Conservation (phyloP, 371 early-diverging fungal genomes). For the Fennellomyces sp. region DNA sequence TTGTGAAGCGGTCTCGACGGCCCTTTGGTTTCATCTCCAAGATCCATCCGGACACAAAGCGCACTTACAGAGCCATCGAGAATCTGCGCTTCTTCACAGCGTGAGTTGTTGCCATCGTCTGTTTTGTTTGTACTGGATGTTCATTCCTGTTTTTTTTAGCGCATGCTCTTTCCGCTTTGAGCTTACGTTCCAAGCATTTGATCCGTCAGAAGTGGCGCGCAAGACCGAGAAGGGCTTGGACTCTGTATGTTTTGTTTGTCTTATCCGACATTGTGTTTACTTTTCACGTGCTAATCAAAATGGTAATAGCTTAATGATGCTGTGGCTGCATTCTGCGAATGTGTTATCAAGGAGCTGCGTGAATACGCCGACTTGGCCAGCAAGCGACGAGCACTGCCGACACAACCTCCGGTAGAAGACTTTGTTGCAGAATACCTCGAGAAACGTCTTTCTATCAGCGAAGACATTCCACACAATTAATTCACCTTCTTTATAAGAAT, state of each 20-base stretch:
- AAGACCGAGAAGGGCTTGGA: conserved; percentile 39
- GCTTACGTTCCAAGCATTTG: conserved; percentile 52
- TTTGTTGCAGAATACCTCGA: conserved; percentile 19
- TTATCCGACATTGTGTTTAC: neutral
- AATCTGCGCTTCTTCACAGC: conserved; percentile 66
- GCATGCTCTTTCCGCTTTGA: conserved; percentile 68
- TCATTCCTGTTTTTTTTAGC: conserved; percentile 19
- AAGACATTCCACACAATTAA: neutral
- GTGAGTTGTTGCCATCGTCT: too few species aligned
- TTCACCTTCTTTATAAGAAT: too few species aligned
- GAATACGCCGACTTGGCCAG: conserved; percentile 13
- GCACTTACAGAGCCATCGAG: conserved; percentile 65
- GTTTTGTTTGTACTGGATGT: neutral
- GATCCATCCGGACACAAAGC: conserved; percentile 55
- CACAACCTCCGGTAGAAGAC: conserved; percentile 15
- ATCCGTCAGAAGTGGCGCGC: conserved; percentile 59
- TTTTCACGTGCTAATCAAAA: neutral
- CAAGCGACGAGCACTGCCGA: conserved; percentile 12
- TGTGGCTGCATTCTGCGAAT: conserved; percentile 25
- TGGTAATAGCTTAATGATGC: conserved; percentile 19
- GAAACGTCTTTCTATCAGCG: conserved; percentile 12
- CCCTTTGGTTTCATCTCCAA: conserved; percentile 67
- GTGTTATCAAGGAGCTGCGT: conserved; percentile 32
- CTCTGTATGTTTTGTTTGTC: neutral
- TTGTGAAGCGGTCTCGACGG: conserved; percentile 61